Base-by-base conservation (phyloP, 768 basidiomycete species). In the Xerocomus spinulosus region DNA sequence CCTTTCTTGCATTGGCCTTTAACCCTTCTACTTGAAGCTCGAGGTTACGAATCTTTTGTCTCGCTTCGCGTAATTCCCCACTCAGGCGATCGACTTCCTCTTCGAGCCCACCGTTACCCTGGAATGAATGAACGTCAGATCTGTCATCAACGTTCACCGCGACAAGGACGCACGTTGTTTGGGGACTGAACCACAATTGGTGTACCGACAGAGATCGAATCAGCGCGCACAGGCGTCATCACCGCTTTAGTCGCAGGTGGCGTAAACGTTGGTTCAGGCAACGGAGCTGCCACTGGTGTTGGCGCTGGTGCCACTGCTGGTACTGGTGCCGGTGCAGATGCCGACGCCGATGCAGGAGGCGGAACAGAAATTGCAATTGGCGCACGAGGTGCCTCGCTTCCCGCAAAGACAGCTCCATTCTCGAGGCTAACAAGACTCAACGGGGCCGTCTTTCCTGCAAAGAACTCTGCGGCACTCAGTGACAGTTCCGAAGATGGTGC, bases 401-500 rank as follows among this genome's bases (percentile, higher is more conserved):
- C 55, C 8, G 53, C n/a, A 33, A 75, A 67, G 5, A 77, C 60
- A 5, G 70, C 59, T 29, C 88, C 87, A 39, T 81, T 82, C 34
- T 89, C 85, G 43, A 97, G 81, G 64, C 78, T 82, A 53, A 96
- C 78, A 20, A 93, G 73, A 51, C 92, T 90, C 9, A 83, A 77
- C n/a, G 82, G 68, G 3, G 84, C 80, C 10, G 75, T 76, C 70
- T 94, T 95, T 40, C 93, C 92, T 10, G 76, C 69, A 70, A 97
- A 92, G 73, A 89, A 97, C 57, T 96, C 92, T 50, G 80, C 74
- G 9, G 94, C 87, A 17, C 80, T 74, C 40, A 94, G 77, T 6
- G 90, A 80, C 14, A 92, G 80, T 59, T 94, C 87, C 47, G 76
- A 67, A 5, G 92, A 90, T 0, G 83, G 83, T 1, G 92, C 95